Evolutionary conservation across 228 moss, liverwort and hornwort genomes (phyloP), one percentile per base, ranked within the genome.

Genomic region (Sphagnum fallax): DNA sequence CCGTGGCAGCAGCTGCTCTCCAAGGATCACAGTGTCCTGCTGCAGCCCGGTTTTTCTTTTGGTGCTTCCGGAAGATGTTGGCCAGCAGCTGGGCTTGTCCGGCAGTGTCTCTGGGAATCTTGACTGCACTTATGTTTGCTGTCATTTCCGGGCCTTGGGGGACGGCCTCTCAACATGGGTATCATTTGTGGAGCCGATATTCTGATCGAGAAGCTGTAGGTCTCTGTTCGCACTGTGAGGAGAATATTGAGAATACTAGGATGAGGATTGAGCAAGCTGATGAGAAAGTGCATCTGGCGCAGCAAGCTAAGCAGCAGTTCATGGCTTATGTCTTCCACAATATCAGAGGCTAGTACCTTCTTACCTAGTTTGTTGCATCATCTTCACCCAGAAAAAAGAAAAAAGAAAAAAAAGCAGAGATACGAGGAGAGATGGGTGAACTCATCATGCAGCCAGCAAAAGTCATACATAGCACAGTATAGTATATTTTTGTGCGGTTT

Each of bases 251-350:
- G 11, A 73, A 73, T 1, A 84, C 61, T 4, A 70, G 79, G 8
- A 75, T 68, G 62, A 76, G 74, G 11, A 80, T 72, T 6, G 77
- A 87, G 51, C 81, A 74, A 69, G 91, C 91, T 8, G 87, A 81
- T 0, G 87, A 87, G 76, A 82, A 73, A 65, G 91, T 87, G n/a
- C 84, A 80, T 3, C 84, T 78, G 68, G 91, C 91, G 16, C 89
- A 89, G 47, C 70, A 83, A 48, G 82, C 84, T 0, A 91, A 91
- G 75, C 91, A 91, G 16, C 91, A 91, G 71, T 91, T 91, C 8
- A 91, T 91, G 89, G 91, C 91, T 0, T 91, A 91, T 16, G 91
- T 91, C 0, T 91, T 91, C 10, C 91, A 91, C 47, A 91, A 91
- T 10, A 91, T 91, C 4, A 75, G 91, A 83, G 91, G 91, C 89